phyloP scores from a whole-genome alignment of 768 basidiomycete genomes.

The Podaxis rugospora region DNA sequence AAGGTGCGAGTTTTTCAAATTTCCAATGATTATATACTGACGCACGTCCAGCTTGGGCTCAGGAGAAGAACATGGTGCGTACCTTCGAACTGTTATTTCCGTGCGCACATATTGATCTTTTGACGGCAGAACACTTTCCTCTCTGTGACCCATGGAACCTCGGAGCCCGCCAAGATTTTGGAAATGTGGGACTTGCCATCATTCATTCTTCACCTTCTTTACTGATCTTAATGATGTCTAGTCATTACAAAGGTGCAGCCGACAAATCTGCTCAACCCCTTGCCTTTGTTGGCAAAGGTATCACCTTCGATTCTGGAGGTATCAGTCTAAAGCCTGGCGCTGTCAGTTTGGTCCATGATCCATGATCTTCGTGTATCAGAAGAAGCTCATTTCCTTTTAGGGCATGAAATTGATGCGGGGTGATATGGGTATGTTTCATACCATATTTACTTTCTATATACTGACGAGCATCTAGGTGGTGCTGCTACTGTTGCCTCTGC shows the following conservation, averaged over 20 bases:
- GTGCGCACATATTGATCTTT: not conserved
- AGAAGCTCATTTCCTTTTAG: conserved; percentile 25
- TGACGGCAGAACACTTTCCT: conserved; percentile 72
- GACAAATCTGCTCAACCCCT: conserved; percentile 54
- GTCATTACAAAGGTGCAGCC: conserved; percentile 78
- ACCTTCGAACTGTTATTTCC: not conserved
- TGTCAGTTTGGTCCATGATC: conserved; percentile 33
- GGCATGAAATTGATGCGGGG: conserved; percentile 83
- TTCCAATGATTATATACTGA: not conserved
- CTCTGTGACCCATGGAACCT: conserved; percentile 78
- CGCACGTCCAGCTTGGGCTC: conserved; percentile 62
- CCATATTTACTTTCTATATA: not conserved
- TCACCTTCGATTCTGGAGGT: conserved; percentile 88
- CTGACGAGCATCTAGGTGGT: conserved; percentile 41
- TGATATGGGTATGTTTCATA: conserved; percentile 63
- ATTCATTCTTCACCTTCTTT: not conserved
- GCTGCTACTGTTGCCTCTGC: conserved; percentile 76
- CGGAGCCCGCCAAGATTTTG: conserved; percentile 82
- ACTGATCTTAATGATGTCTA: conserved; percentile 21
- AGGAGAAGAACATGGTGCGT: conserved; percentile 84
- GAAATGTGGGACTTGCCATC: conserved; percentile 55
- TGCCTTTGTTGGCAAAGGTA: conserved; percentile 82
- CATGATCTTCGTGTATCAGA: not conserved
- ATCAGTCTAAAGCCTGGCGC: conserved; percentile 78
- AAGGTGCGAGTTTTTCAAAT: conserved; percentile 40